These are phyloP conservation scores for Mycena metata DNA, from an alignment of 768 basidiomycete genomes.

Conservation along the genomic window DNA sequence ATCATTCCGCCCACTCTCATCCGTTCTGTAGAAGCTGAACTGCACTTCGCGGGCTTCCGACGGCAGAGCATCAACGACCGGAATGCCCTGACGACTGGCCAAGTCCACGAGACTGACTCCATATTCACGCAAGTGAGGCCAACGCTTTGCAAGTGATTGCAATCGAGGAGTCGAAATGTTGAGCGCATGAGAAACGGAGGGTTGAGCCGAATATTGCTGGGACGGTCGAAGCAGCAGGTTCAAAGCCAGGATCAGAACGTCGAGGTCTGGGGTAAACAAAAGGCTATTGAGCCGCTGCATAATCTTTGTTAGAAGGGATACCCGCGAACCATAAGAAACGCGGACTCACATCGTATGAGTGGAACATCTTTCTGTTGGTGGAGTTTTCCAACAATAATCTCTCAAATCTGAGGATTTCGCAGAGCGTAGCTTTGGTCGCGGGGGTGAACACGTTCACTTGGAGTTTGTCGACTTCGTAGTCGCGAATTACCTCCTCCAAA, in stretches of 20 bases:
- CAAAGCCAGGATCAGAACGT: slow-evolving; percentile 86
- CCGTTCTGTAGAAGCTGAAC: slow-evolving; percentile 85
- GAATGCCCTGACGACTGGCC: slow-evolving; percentile 65
- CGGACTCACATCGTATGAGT: slow-evolving; percentile 93
- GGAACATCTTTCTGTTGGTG: slow-evolving; percentile 96
- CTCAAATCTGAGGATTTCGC: slow-evolving; percentile 90
- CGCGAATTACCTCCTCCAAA: slow-evolving; percentile 83
- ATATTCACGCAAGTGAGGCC: slow-evolving; percentile 86
- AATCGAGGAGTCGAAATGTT: slow-evolving; percentile 86
- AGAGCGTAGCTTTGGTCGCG: slow-evolving; percentile 77
- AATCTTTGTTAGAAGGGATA: slow-evolving; percentile 22
- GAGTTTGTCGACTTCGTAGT: slow-evolving; percentile 88
- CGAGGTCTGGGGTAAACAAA: slow-evolving; percentile 89
- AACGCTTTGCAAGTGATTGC: slow-evolving; percentile 85
- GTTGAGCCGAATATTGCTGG: slow-evolving; percentile 93
- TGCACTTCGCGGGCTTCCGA: slow-evolving; percentile 82
- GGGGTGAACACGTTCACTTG: slow-evolving; percentile 87
- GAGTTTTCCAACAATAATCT: slow-evolving; percentile 95
- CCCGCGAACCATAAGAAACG: slow-evolving; percentile 28
- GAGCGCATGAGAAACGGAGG: slow-evolving; percentile 85
- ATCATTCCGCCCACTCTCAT: slow-evolving; percentile 53
- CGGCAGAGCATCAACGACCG: slow-evolving; percentile 74
- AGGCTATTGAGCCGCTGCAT: slow-evolving; percentile 89
- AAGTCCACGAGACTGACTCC: slow-evolving; percentile 83
- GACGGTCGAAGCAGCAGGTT: slow-evolving; percentile 92